Percentiles rank a stretch among this genome's conserved stretches.
These are phyloP conservation scores for Nakaseomyces glabratus DNA, from an alignment of 1,139 yeast genomes.

Conservation along the genomic window DNA sequence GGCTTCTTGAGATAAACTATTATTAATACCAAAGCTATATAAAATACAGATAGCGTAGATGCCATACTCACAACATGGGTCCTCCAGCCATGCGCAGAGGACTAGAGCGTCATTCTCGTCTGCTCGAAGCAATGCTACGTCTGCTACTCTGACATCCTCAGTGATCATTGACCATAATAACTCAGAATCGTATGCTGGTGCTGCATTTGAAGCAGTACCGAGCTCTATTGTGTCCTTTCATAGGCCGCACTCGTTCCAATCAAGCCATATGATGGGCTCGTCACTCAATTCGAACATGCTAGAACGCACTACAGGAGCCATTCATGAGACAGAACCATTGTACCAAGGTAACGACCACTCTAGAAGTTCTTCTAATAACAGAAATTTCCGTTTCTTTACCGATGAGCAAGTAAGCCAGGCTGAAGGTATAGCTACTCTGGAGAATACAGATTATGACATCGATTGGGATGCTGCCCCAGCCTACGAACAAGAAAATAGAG, in stretches of 20 bases:
- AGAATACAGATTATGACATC: constrained; percentile 52
- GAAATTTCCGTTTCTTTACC: constrained; percentile 66
- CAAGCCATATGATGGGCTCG: constrained; percentile 25
- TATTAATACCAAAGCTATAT: too few species aligned
- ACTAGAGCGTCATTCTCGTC: constrained; percentile 26
- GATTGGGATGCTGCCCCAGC: constrained; percentile 51
- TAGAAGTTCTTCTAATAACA: constrained; percentile 29
- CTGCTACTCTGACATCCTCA: constrained; percentile 27
- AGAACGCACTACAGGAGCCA: constrained; percentile 6
- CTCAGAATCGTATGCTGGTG: constrained; percentile 79
- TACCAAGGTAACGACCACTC: constrained; percentile 13
- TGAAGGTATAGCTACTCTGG: constrained; percentile 71
- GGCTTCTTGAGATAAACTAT: too few species aligned
- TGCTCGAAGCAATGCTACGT: constrained; percentile 24
- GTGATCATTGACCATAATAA: constrained; percentile 30
- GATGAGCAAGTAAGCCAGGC: constrained; percentile 77
- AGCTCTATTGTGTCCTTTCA: constrained; percentile 85
- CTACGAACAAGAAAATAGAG: constrained; percentile 37
- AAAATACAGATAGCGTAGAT: too few species aligned
- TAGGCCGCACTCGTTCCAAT: constrained; percentile 40
- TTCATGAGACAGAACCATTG: constrained; percentile 15
- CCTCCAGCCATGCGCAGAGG: constrained; percentile 4
- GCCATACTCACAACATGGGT: neutral
- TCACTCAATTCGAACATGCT: constrained; percentile 19
- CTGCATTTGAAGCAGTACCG: constrained; percentile 81